Base-by-base conservation (phyloP, 805 yeast genomes). In the Metschnikowia similis region DNA sequence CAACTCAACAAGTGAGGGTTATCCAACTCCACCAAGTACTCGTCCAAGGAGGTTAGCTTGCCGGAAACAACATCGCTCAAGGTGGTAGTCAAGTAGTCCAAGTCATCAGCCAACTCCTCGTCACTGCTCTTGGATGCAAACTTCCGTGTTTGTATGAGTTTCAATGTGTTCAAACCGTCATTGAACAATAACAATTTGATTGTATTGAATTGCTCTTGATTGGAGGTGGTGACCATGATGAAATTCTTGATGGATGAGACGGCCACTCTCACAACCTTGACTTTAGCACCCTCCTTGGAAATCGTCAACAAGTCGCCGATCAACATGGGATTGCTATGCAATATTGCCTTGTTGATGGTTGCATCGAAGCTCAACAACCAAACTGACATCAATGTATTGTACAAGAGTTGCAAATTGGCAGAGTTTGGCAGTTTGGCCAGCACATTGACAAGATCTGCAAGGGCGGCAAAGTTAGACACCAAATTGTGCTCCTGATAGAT, bases 11-110 rank as follows among this genome's bases (percentile, higher is more conserved):
- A 79, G 51, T 80, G 77, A 52, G 87, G 87, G 50, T 91, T 82
- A 53, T 83, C 84, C 54, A 94, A 77, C 70, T 94, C 98, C 43
- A 89, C 82, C 60, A 80, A 75, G 66, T 92, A 94, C 66, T 91
- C 97, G 63, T 94, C 98, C 66, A 92, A 88, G 1, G 96, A 89
- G 4, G 97, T 85, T 73, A 94, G 80, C 57, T 81, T 82, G 46
- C 64, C 65, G 44, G 84, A 80, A 53, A 85, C 90, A 44, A 89
- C 85, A 29, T 82, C 86, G 54, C 82, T 82, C 56, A 92, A 77
- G n/a, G 74, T 72, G 34, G 75, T 81, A 50, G 76, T 71, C 56
- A 94, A 73, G 31, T 70, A 65, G 21, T 71, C 74, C 57, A 94
- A 79, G 65, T 90, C 97, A 16, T 72, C 74, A 42, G 87, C 80